phyloP scores from a whole-genome alignment of 805 yeast species.

The Wickerhamomyces tratensis region DNA sequence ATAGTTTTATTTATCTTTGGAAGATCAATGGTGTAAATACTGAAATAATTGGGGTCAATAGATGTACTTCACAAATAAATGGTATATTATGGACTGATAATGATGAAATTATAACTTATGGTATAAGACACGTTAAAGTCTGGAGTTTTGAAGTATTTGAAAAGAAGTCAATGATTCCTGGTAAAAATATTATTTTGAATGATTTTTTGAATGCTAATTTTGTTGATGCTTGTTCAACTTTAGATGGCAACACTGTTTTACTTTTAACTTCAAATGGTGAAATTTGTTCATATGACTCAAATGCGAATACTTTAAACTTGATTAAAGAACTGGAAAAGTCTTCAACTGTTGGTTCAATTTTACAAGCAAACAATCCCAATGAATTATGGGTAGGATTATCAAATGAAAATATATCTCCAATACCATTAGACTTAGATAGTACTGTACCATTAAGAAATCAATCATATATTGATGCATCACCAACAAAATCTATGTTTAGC shows the following conservation, averaged over 20 bases:
- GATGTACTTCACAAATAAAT: conserved; percentile 51
- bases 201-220: conserved; percentile 39
- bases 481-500: conserved; percentile 14
- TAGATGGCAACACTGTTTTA: conserved; percentile 10
- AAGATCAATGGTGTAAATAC: conserved; percentile 22
- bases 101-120: conserved; percentile 41
- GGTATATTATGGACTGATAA: conserved; percentile 47
- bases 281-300: conserved; percentile 10
- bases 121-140: conserved; percentile 49
- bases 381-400: conserved; percentile 1
- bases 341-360: background rate
- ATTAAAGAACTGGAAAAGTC: conserved; percentile 1
- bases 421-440: background rate
- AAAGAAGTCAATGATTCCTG: conserved; percentile 30
- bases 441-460: background rate
- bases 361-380: background rate
- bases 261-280: conserved; percentile 18
- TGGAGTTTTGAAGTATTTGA: conserved; percentile 37
- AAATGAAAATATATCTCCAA: background rate
- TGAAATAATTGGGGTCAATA: conserved; percentile 39
- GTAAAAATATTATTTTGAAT: conserved; percentile 52
- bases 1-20: conserved; percentile 64
- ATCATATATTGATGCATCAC: conserved; percentile 5
- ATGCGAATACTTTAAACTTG: conserved; percentile 7
- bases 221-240: conserved; percentile 22